Percentiles rank a stretch among this genome's conserved stretches.
These are phyloP conservation scores for Fusarium sp. DNA, from an alignment of 2,329 filamentous ascomycete species.

Conservation along the genomic window DNA sequence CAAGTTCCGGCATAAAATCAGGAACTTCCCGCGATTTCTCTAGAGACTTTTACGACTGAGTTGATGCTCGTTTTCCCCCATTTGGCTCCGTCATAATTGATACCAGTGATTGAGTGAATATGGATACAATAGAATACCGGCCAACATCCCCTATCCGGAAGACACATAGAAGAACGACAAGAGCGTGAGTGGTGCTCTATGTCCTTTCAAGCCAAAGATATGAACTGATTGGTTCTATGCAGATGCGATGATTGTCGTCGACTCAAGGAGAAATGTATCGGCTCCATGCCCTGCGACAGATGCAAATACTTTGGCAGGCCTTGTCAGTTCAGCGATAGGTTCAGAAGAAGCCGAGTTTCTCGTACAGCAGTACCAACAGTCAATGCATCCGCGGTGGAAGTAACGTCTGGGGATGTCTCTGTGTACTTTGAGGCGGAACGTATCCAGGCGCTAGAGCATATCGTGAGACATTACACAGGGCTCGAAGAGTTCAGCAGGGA, in stretches of 20 bases:
- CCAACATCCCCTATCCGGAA: not conserved
- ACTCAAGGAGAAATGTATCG: constrained; percentile 37
- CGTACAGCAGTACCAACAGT: not conserved
- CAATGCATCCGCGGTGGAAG: not conserved
- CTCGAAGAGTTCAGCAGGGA: constrained; percentile 19
- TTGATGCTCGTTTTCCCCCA: not conserved
- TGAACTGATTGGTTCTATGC: not conserved
- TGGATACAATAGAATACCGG: not conserved
- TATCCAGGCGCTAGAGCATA: constrained; percentile 29
- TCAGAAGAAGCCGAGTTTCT: constrained; percentile 14
- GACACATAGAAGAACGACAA: constrained; percentile 10
- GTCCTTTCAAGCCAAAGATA: not conserved
- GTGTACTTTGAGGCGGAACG: constrained; percentile 29
- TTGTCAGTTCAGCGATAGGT: constrained; percentile 29
- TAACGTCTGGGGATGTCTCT: not conserved
- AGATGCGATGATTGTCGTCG: constrained; percentile 38
- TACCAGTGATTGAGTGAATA: not conserved
- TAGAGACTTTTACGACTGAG: not conserved
- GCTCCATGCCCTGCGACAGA: constrained; percentile 30
- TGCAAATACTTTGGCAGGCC: constrained; percentile 26
- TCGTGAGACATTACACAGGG: constrained; percentile 32
- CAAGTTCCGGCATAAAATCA: constrained; percentile 1
- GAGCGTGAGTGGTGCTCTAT: not conserved
- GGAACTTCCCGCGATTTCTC: not conserved
- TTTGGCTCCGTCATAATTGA: not conserved